phyloP scores from a whole-genome alignment of 331 rosid species.

The Spiraea crenata region DNA sequence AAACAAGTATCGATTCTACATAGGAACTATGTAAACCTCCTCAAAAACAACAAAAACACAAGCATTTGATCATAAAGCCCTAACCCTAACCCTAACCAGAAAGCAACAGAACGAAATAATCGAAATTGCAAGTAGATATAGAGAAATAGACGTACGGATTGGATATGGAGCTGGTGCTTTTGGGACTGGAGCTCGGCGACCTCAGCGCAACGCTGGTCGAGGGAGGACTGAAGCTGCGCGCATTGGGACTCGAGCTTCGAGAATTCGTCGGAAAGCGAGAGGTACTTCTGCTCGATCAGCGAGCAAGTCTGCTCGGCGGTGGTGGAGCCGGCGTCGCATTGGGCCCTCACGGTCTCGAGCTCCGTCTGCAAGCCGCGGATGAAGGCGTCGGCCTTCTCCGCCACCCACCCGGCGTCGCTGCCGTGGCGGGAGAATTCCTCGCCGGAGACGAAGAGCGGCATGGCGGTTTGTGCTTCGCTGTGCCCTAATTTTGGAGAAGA shows the following conservation, averaged over 20 bases:
- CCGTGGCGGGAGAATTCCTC: conserved; percentile 74
- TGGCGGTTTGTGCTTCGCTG: neutral
- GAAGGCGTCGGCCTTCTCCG: conserved; percentile 80
- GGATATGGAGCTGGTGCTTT: conserved; percentile 59
- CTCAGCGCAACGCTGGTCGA: conserved; percentile 52
- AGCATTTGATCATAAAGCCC: neutral
- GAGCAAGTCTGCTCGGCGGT: conserved; percentile 97
- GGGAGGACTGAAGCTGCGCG: conserved; percentile 65
- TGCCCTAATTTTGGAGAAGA: neutral
- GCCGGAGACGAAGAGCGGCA: conserved; percentile 67
- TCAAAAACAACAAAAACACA: neutral
- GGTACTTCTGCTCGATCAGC: conserved; percentile 87
- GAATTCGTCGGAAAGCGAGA: conserved; percentile 68
- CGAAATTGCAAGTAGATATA: neutral
- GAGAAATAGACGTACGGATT: conserved; percentile 38
- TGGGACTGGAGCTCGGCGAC: conserved; percentile 55
- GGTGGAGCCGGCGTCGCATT: conserved; percentile 73
- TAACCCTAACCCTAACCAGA: neutral
- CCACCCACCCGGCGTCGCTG: conserved; percentile 48
- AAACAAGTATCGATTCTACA: neutral
- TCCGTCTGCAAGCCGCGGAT: conserved; percentile 68
- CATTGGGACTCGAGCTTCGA: conserved; percentile 65
- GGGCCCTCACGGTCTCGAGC: conserved; percentile 79
- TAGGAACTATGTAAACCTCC: neutral
- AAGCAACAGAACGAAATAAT: neutral